These are phyloP conservation scores for Elaeagnus macrophylla DNA, from an alignment of 306 rosid genomes.

Conservation along the genomic window DNA sequence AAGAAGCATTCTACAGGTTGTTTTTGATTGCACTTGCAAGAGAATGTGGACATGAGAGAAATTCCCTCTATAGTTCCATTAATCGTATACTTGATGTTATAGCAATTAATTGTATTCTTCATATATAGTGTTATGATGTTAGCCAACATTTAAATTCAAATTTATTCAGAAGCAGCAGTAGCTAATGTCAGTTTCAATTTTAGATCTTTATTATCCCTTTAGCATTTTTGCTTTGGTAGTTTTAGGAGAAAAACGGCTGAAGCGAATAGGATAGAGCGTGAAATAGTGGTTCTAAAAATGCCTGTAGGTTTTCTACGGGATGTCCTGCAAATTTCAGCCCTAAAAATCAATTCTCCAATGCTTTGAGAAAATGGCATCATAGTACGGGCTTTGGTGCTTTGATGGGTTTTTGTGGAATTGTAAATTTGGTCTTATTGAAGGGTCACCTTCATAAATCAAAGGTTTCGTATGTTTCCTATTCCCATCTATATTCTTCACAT, in stretches of 20 bases:
- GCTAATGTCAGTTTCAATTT: not conserved
- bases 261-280: slow-evolving; percentile 63
- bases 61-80: not conserved
- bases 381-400: slow-evolving; percentile 82
- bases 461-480: not conserved
- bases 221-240: not conserved
- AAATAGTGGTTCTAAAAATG: slow-evolving; percentile 51
- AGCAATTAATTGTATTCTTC: not conserved
- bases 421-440: slow-evolving; percentile 2
- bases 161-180: too few species aligned
- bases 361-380: slow-evolving; percentile 51
- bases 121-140: too few species aligned
- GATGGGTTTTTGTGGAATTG: slow-evolving; percentile 21
- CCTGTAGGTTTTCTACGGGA: slow-evolving; percentile 72
- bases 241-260: slow-evolving; percentile 29
- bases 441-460: slow-evolving; percentile 8
- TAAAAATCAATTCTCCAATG: slow-evolving; percentile 17
- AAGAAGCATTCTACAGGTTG: slow-evolving; percentile 50
- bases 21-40: slow-evolving; percentile 67
- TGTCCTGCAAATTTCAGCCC: slow-evolving; percentile 70
- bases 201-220: not conserved
- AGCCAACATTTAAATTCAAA: too few species aligned
- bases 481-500: slow-evolving; percentile 32
- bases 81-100: not conserved
- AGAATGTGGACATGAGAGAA: slow-evolving; percentile 27